Percentiles rank a stretch among this genome's conserved stretches.
Evolutionary conservation across 2,329 filamentous ascomycete species (phyloP).

Genomic region (Xylariaceae sp.): DNA sequence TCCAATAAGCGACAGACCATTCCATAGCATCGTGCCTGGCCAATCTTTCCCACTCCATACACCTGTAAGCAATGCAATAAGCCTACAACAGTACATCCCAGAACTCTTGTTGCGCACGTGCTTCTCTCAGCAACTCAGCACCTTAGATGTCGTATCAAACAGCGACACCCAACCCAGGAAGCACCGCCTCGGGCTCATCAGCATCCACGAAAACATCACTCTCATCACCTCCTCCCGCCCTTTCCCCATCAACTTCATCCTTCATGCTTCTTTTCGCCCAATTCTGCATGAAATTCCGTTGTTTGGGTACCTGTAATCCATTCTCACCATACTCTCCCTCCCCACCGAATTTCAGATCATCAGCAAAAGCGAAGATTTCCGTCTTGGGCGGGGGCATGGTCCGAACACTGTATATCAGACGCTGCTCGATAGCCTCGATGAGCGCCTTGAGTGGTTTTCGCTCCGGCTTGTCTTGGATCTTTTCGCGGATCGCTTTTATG

Average conservation of each 20-base stretch:
- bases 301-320: conserved; percentile 39
- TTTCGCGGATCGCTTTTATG: conserved; percentile 54
- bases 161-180: neutral
- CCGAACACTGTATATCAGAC: conserved; percentile 67
- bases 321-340: conserved; percentile 7
- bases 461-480: conserved; percentile 73
- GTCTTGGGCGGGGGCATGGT: conserved; percentile 55
- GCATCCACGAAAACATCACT: neutral
- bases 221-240: neutral
- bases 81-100: too few species aligned
- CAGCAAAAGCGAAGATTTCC: conserved; percentile 44
- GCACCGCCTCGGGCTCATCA: neutral
- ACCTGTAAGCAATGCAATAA: too few species aligned
- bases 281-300: conserved; percentile 48
- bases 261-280: conserved; percentile 28
- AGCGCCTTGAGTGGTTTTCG: conserved; percentile 73
- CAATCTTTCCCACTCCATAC: too few species aligned
- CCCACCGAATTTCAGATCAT: conserved; percentile 10
- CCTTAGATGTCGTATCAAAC: conserved; percentile 1
- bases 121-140: conserved; percentile 13
- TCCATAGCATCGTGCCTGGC: too few species aligned
- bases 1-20: too few species aligned
- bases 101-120: conserved; percentile 7
- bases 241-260: conserved; percentile 7
- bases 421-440: conserved; percentile 70